Percentiles rank a stretch among this genome's conserved stretches.
Conservation (phyloP, 108 stramenopile genomes). For the Epithemia pelagica region DNA sequence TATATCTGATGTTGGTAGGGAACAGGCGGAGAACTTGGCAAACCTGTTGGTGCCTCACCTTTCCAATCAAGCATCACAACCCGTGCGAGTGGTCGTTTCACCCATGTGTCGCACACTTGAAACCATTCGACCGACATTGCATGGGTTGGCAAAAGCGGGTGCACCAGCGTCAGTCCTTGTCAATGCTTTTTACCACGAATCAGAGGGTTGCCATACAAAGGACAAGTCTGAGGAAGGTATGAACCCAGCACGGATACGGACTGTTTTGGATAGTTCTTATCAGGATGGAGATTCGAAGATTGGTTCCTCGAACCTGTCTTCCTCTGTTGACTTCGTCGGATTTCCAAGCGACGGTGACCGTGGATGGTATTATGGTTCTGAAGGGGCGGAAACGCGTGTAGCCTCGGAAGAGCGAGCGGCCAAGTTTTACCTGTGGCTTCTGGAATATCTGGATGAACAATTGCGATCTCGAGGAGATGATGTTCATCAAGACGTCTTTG, state of each 20-base stretch:
- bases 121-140: constrained; percentile 43
- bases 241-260: constrained; percentile 44
- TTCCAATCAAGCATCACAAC: constrained; percentile 45
- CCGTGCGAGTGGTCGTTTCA: constrained; percentile 52
- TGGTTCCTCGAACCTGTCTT: neutral
- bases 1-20: constrained; percentile 33
- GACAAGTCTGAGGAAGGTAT: constrained; percentile 58
- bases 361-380: constrained; percentile 65
- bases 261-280: constrained; percentile 7
- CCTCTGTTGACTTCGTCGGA: constrained; percentile 35
- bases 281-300: neutral
- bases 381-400: constrained; percentile 51
- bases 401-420: constrained; percentile 58
- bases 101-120: constrained; percentile 68
- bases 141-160: neutral
- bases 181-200: constrained; percentile 61
- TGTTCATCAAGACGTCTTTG: constrained; percentile 46
- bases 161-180: constrained; percentile 23
- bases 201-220: constrained; percentile 59
- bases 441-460: constrained; percentile 62
- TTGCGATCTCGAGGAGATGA: constrained; percentile 15
- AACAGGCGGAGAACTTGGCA: constrained; percentile 47
- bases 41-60: constrained; percentile 50
- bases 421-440: constrained; percentile 66
- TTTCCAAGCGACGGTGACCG: constrained; percentile 28